Percentiles rank a stretch among this genome's conserved stretches.
phyloP scores from a whole-genome alignment of 345 rosid species.

The Acer campestre region DNA sequence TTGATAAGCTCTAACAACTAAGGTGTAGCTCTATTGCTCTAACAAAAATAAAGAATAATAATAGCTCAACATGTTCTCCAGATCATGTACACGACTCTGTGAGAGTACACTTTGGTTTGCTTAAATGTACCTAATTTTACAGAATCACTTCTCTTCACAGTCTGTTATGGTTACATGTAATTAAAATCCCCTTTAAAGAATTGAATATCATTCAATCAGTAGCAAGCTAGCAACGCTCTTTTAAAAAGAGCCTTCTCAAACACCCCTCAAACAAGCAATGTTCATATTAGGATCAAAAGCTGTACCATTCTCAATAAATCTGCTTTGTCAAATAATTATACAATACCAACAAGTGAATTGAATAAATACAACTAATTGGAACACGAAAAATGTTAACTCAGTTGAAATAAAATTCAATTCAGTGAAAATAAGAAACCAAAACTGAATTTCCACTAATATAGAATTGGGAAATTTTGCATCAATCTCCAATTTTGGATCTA shows the following conservation, averaged over 20 bases:
- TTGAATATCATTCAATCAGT: too few species aligned
- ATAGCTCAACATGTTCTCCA: background rate
- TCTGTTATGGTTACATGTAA: too few species aligned
- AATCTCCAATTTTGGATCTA: background rate
- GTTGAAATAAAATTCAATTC: background rate
- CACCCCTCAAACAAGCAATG: background rate
- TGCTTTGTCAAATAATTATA: too few species aligned
- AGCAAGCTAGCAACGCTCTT: too few species aligned
- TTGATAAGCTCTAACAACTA: slow-evolving; percentile 19
- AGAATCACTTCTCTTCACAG: too few species aligned
- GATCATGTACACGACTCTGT: background rate
- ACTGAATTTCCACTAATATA: background rate
- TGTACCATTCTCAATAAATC: background rate
- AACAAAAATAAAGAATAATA: background rate
- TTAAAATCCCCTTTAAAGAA: too few species aligned
- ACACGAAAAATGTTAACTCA: too few species aligned
- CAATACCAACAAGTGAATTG: background rate
- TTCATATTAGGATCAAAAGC: background rate
- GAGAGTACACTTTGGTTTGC: too few species aligned
- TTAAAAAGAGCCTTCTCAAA: too few species aligned
- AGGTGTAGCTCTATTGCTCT: background rate
- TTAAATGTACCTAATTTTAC: too few species aligned
- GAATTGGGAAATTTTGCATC: background rate
- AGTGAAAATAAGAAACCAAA: background rate
- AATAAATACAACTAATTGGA: background rate